phyloP scores from a whole-genome alignment of 2,329 filamentous ascomycete genomes.

The Fusarium chlamydosporum region DNA sequence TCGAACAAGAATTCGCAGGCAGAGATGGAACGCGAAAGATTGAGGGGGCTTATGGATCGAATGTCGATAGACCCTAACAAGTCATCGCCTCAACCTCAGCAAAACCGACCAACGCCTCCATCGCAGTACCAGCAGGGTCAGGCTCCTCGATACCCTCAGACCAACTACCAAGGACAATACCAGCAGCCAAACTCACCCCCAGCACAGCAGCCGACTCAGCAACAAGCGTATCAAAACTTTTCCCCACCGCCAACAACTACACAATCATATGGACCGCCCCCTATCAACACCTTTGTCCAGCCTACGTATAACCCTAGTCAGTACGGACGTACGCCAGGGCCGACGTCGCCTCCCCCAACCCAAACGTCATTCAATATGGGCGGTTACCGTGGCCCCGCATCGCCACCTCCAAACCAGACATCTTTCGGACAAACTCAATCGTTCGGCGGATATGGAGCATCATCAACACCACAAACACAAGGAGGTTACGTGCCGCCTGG shows the following conservation, averaged over 20 bases:
- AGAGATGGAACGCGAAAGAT: conserved; percentile 87
- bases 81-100: conserved; percentile 58
- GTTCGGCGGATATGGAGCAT: conserved; percentile 56
- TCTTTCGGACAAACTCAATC: conserved; percentile 60
- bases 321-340: conserved; percentile 70
- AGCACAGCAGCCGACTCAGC: conserved; percentile 61
- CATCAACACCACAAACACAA: conserved; percentile 59
- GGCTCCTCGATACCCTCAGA: conserved; percentile 66
- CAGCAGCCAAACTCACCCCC: conserved; percentile 65
- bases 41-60: conserved; percentile 92
- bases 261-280: conserved; percentile 55
- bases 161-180: conserved; percentile 70
- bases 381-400: conserved; percentile 60
- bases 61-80: conserved; percentile 84
- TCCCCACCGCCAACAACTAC: conserved; percentile 46
- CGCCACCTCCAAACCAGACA: conserved; percentile 71
- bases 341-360: conserved; percentile 74
- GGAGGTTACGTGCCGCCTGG: conserved; percentile 66
- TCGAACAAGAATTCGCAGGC: conserved; percentile 72
- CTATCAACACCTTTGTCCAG: conserved; percentile 63
- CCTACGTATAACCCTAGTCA: conserved; percentile 71
- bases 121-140: conserved; percentile 49
- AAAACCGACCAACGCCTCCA: conserved; percentile 48
- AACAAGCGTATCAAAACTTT: conserved; percentile 62
- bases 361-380: conserved; percentile 66